These are phyloP conservation scores for Anaeromyces robustus DNA, from an alignment of 192 early-diverging fungal species.

Conservation along the genomic window DNA sequence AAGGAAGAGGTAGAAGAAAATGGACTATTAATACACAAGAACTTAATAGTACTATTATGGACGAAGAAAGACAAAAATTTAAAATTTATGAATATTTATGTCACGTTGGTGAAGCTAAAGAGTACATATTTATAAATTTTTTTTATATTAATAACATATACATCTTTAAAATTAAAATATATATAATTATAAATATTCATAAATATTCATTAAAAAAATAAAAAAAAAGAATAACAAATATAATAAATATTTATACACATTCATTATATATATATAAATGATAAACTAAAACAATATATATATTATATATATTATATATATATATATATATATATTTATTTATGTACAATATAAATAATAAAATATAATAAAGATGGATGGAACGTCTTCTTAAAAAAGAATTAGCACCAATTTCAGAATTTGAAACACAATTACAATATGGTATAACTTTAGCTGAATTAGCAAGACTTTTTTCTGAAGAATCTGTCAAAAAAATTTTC, in stretches of 20 bases:
- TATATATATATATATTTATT: neutral
- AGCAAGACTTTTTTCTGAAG: neutral
- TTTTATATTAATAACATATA: too few relatives aligned
- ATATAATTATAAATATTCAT: too few relatives aligned
- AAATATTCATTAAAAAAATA: too few relatives aligned
- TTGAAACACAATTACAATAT: neutral
- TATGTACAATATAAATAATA: too few relatives aligned
- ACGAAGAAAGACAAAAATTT: neutral
- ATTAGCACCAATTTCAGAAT: neutral
- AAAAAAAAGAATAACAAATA: too few relatives aligned
- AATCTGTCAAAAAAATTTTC: neutral
- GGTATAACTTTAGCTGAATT: neutral
- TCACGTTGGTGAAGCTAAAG: neutral
- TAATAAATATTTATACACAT: too few relatives aligned
- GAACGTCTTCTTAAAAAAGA: neutral
- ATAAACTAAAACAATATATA: too few relatives aligned
- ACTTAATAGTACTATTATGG: neutral
- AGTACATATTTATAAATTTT: neutral
- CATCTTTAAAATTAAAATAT: too few relatives aligned
- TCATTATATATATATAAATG: too few relatives aligned
- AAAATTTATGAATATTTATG: neutral
- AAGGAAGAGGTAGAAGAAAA: neutral
- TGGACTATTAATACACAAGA: neutral
- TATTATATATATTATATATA: too few relatives aligned
- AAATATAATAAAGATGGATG: too few relatives aligned